Evolutionary conservation across 148 eudicot species (phyloP).

Genomic region (Vaccinium vitisidaea): DNA sequence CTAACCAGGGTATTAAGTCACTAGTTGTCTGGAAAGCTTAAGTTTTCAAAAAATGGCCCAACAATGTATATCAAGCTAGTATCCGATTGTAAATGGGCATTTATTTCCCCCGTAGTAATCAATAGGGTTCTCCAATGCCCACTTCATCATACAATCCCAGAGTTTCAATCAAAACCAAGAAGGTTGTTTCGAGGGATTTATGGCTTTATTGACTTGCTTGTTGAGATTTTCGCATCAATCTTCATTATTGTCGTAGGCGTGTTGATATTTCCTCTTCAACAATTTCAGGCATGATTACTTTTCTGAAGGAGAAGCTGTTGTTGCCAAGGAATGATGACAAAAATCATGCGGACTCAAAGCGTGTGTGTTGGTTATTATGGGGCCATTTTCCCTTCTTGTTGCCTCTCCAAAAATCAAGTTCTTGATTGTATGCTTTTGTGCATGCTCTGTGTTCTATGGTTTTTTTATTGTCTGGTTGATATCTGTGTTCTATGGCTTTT

Average conservation of each 20-base stretch:
- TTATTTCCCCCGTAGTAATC: background rate
- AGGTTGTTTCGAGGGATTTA: background rate
- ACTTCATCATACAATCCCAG: background rate
- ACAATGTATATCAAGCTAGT: background rate
- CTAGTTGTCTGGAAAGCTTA: background rate
- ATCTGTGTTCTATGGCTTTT: background rate
- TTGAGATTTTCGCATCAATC: background rate
- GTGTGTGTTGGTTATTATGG: background rate
- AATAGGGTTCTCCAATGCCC: background rate
- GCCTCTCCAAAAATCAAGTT: background rate
- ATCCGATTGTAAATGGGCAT: background rate
- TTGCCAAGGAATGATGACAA: constrained; percentile 65
- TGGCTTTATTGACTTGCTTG: background rate
- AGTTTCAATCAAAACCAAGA: background rate
- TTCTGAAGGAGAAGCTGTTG: constrained; percentile 45
- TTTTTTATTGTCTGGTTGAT: background rate
- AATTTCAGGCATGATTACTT: constrained; percentile 69
- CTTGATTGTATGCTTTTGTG: background rate
- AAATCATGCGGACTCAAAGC: constrained; percentile 2
- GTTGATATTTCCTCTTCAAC: background rate
- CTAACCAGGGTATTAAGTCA: background rate
- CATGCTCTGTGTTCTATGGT: background rate
- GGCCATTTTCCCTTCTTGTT: background rate
- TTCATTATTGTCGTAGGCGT: background rate
- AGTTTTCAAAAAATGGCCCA: background rate